phyloP scores from a whole-genome alignment of 352 stramenopile species.

The Globisporangium cylindrosporum region DNA sequence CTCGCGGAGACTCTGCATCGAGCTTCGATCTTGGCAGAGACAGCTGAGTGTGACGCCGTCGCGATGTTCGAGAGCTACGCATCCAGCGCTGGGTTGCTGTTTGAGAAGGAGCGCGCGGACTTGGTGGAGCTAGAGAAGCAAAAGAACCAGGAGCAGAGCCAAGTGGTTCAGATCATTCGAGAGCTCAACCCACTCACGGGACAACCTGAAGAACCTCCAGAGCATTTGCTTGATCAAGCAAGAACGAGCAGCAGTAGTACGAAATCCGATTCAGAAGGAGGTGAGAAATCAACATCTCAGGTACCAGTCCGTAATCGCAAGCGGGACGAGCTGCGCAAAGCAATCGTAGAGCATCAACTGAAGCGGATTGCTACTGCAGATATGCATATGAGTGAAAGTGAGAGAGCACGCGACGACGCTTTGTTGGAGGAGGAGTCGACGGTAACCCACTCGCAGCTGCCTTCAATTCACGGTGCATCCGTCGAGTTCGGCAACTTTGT shows the following conservation, averaged over 20 bases:
- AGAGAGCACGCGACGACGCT: neutral
- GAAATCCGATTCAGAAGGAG: neutral
- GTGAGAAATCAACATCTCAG: neutral
- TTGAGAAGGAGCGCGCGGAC: slow-evolving; percentile 39
- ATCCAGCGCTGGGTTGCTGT: slow-evolving; percentile 43
- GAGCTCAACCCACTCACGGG: slow-evolving; percentile 46
- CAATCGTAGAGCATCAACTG: slow-evolving; percentile 24
- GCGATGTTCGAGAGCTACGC: slow-evolving; percentile 51
- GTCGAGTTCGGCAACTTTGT: slow-evolving; percentile 46
- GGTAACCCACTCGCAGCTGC: slow-evolving; percentile 6
- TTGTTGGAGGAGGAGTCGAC: neutral
- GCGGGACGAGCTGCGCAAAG: slow-evolving; percentile 27
- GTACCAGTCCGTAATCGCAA: slow-evolving; percentile 20
- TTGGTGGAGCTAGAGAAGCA: slow-evolving; percentile 18
- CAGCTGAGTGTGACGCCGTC: slow-evolving; percentile 28
- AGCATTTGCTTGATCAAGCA: slow-evolving; percentile 31
- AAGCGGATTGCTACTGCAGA: slow-evolving; percentile 5
- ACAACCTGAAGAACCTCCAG: slow-evolving; percentile 30
- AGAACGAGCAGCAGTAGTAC: neutral
- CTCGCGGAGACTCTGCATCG: slow-evolving; percentile 49
- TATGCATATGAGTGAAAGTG: neutral
- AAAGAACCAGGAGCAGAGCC: slow-evolving; percentile 11
- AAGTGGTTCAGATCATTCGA: slow-evolving; percentile 8
- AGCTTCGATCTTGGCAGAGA: slow-evolving; percentile 22
- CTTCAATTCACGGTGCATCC: slow-evolving; percentile 23